Conservation (phyloP, 2,329 filamentous ascomycete species). For the Arachnopeziza araneosa region DNA sequence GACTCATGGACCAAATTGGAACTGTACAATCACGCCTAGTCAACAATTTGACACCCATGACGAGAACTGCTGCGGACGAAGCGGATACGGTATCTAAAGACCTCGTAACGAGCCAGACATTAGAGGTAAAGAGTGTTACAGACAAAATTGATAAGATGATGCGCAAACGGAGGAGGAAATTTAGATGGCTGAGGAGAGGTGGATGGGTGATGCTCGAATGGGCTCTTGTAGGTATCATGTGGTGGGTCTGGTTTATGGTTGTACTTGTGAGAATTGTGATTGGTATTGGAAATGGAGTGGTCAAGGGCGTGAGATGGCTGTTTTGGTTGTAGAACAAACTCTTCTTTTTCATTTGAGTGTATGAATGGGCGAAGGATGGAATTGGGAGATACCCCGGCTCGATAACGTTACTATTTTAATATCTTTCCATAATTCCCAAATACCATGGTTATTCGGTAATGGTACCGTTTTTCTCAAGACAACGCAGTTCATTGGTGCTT, state of each 20-base stretch:
- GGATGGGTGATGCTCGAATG: slow-evolving; percentile 85
- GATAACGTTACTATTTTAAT: neutral
- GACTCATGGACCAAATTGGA: slow-evolving; percentile 41
- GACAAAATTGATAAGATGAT: slow-evolving; percentile 76
- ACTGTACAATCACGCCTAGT: slow-evolving; percentile 35
- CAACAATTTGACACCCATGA: slow-evolving; percentile 46
- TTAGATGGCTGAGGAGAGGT: slow-evolving; percentile 68
- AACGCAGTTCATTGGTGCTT: no score
- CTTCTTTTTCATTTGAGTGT: neutral
- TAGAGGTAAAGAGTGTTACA: slow-evolving; percentile 73
- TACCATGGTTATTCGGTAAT: no score
- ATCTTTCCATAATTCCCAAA: no score
- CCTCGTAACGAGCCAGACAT: slow-evolving; percentile 68
- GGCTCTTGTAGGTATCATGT: slow-evolving; percentile 82
- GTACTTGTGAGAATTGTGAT: slow-evolving; percentile 64
- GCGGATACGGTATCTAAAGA: slow-evolving; percentile 75
- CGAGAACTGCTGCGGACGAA: slow-evolving; percentile 66
- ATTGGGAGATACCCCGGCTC: neutral
- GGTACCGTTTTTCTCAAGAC: no score
- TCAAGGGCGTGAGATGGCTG: slow-evolving; percentile 68
- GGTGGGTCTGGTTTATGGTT: slow-evolving; percentile 89
- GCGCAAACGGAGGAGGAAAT: slow-evolving; percentile 57
- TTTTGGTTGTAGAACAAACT: slow-evolving; percentile 55
- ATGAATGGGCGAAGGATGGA: neutral
- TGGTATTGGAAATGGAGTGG: slow-evolving; percentile 54